Evolutionary conservation across 306 rosid genomes (phyloP), one percentile per base, ranked within the genome.

Genomic region (Urtica urens): DNA sequence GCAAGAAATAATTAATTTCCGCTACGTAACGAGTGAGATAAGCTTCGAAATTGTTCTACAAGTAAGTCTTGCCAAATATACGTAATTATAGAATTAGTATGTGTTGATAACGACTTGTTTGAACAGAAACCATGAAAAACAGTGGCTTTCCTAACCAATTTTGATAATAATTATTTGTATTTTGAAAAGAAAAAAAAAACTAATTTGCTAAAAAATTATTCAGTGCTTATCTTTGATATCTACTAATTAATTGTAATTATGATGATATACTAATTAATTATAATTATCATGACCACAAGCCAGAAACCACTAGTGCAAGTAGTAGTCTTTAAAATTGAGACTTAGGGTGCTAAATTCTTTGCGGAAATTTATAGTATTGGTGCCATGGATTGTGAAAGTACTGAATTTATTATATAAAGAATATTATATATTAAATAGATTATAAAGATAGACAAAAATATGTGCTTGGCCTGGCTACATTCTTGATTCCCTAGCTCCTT

Each of bases 61-160:
- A 10, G 0, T 35, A 10, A 10, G 10, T 35, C n/a, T 35, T 23
- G 7, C 16, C 16, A 47, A 24, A 5, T 15, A 26, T 16, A 3
- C 18, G 24, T 39, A 9, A 49, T 17, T 29, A 28, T 27, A 49
- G 6, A 49, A 49, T 29, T 49, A 19, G 20, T 14, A 49, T 25
- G n/a, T 35, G 28, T 20, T 11, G 19, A 51, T 24, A 34, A 23
- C 20, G 57, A 51, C 42, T 34, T 12, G 13, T 51, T 22, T 51
- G 43, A 3, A 10, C 43, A 26, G n/a, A 51, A 33, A 51, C 44
- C 57, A 34, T 31, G 14, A 51, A 13, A 33, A 51, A 28, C 28
- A 34, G 57, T 51, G 57, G 29, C 57, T 51, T 51, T 51, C 57
- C 31, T 24, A 12, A 11, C 42, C 20, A 18, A n/a, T n/a, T n/a